Evolutionary conservation across 2,329 filamentous ascomycete species (phyloP), one percentile per base, ranked within the genome.

Genomic region (Verticillium albo-atrum): DNA sequence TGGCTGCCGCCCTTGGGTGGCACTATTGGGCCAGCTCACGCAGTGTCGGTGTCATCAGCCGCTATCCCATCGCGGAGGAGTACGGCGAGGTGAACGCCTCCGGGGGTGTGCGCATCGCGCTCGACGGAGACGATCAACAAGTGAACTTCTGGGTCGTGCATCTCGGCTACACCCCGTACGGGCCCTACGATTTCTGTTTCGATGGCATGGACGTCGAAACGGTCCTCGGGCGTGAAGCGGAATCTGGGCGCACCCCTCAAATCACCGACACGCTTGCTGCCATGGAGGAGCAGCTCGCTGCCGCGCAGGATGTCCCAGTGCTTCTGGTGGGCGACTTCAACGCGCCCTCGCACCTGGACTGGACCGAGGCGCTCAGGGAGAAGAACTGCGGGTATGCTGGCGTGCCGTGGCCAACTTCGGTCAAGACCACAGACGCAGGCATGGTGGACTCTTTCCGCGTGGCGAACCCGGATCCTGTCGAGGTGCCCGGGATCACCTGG

Each of bases 171-270:
- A 64, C 67, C 25, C 76, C 76, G 0, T 78, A 79, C 52, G 76
- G 76, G 0, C 76, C 76, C 0, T 78, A 78, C 60, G 76, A 76
- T 54, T 74, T 76, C 59, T 78, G 76, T 68, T 77, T 71, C 52
- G 66, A 73, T 47, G 65, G 71, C 17, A 70, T 72, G 67, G 63
- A 66, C 2, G 61, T 69, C 3, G 71, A 73, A 1, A 57, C 68
- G 54, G 72, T 77, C 3, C 61, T 76, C 2, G 56, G 68, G 58
- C 65, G 69, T 7, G 76, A 78, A 60, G 66, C 60, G 5, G 35
- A 71, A 50, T 77, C 75, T 0, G 70, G 72, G 1, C 75, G 76
- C 9, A 74, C 73, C 2, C 68, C 67, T 17, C 73, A 78, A 60
- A 76, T 77, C 59, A 64, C 63, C 55, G 68, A 71, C 17, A 75